A percentile compares a stretch with the other conserved stretches of the same genome.
Conservation (phyloP, 140 eudicot genomes). For the Cichorium intybus region DNA sequence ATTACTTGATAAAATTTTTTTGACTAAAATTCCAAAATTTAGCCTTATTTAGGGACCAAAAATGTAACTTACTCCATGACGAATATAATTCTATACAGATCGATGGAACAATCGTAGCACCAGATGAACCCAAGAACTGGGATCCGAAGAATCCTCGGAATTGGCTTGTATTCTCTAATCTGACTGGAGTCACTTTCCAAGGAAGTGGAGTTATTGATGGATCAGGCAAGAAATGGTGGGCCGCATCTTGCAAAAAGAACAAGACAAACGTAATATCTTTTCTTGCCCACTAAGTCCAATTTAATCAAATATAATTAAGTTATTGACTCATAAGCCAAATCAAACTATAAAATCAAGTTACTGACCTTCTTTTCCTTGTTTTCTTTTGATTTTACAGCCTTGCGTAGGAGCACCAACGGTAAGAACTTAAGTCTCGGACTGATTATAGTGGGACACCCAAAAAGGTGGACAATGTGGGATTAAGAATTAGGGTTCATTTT, state of each 20-base stretch:
- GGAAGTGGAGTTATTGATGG: conserved; percentile 92
- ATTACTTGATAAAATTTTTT: too few relatives aligned
- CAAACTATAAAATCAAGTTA: not conserved
- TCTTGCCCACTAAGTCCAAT: not conserved
- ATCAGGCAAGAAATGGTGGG: conserved; percentile 99
- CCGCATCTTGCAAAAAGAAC: conserved; percentile 93
- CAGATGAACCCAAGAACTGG: conserved; percentile 77
- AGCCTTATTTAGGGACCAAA: too few relatives aligned
- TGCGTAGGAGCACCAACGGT: conserved; percentile 91
- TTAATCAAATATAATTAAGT: not conserved
- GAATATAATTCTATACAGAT: conserved; percentile 39
- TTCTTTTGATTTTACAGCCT: conserved; percentile 53
- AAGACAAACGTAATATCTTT: conserved; percentile 60
- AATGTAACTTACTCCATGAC: too few relatives aligned
- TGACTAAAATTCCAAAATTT: too few relatives aligned
- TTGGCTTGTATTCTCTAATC: conserved; percentile 64
- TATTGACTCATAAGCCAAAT: not conserved
- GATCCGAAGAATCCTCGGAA: conserved; percentile 53
- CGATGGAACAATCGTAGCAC: conserved; percentile 86
- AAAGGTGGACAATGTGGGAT: too few relatives aligned
- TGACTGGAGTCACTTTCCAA: conserved; percentile 53
- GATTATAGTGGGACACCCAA: too few relatives aligned
- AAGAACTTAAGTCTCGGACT: conserved; percentile 28
- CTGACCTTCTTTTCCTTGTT: conserved; percentile 15
- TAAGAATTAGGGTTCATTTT: too few relatives aligned